Conservation (phyloP, 2,329 filamentous ascomycete genomes). For the Aureobasidium musti region DNA sequence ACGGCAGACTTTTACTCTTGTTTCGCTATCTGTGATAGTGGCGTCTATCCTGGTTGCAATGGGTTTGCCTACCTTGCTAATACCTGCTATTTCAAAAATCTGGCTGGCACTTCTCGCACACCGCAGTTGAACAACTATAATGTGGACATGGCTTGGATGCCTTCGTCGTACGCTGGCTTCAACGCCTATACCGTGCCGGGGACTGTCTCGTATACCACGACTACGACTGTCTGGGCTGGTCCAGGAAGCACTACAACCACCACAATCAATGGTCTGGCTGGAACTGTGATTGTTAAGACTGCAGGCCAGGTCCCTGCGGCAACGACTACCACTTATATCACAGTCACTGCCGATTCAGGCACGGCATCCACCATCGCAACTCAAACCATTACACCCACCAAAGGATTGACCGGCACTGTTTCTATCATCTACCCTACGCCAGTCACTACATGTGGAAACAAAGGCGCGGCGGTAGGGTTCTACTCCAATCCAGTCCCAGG, state of each 20-base stretch:
- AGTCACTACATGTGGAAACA: conserved; percentile 24
- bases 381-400: conserved; percentile 2
- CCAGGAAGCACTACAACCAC: conserved; percentile 24
- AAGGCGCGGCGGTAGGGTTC: not conserved
- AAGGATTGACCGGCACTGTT: conserved; percentile 20
- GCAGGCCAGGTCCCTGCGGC: conserved; percentile 21
- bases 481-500: conserved; percentile 25
- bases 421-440: conserved; percentile 29
- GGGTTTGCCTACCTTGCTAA: conserved; percentile 31
- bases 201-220: conserved; percentile 25
- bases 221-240: conserved; percentile 28
- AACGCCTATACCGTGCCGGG: conserved; percentile 24
- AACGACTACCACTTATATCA: conserved; percentile 24
- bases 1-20: conserved; percentile 32
- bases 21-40: conserved; percentile 31
- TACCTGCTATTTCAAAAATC: conserved; percentile 32
- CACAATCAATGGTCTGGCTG: conserved; percentile 22
- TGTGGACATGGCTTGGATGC: conserved; percentile 30
- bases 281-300: conserved; percentile 28
- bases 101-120: conserved; percentile 25
- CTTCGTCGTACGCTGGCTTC: conserved; percentile 29
- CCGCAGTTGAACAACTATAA: conserved; percentile 30
- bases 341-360: conserved; percentile 21
- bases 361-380: conserved; percentile 26
- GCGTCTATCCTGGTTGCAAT: conserved; percentile 22